Conservation (phyloP, 331 rosid genomes). For the Quercus lobata region DNA sequence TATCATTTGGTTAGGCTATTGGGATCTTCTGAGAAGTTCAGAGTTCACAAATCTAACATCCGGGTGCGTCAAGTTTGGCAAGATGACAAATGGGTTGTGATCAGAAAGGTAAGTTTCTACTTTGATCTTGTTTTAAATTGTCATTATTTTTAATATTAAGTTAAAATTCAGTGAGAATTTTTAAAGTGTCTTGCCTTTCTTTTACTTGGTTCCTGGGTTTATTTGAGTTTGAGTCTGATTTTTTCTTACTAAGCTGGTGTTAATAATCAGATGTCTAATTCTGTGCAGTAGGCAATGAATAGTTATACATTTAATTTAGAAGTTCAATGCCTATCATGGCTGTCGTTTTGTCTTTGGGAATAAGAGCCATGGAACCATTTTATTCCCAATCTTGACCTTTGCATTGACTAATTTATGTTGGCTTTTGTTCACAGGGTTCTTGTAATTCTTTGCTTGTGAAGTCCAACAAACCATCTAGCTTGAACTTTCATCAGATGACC, state of each 20-base stretch:
- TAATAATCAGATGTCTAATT: no score
- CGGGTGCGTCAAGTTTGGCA: slow-evolving; percentile 62
- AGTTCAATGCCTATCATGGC: no score
- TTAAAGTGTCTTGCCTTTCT: no score
- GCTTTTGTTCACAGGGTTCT: slow-evolving; percentile 24
- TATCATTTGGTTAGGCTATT: slow-evolving; percentile 54
- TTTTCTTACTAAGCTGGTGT: no score
- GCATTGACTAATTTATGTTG: slow-evolving; percentile 5
- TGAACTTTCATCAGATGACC: slow-evolving; percentile 14
- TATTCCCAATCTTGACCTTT: slow-evolving; percentile 1
- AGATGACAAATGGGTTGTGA: slow-evolving; percentile 47
- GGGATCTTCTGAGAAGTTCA: slow-evolving; percentile 52
- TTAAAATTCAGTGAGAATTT: neutral
- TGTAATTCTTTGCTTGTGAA: slow-evolving; percentile 11
- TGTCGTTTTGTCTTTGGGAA: no score
- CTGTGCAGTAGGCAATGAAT: no score
- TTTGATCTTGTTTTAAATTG: neutral
- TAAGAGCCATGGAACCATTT: no score
- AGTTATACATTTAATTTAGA: no score
- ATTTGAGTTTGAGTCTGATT: no score
- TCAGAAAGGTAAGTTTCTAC: slow-evolving; percentile 44
- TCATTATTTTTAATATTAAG: neutral
- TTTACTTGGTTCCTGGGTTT: no score
- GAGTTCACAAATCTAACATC: slow-evolving; percentile 41
- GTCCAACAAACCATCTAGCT: slow-evolving; percentile 11